Percentiles rank a stretch among this genome's conserved stretches.
Evolutionary conservation across 2,329 filamentous ascomycete genomes (phyloP).

Genomic region (Didymella segeticola): DNA sequence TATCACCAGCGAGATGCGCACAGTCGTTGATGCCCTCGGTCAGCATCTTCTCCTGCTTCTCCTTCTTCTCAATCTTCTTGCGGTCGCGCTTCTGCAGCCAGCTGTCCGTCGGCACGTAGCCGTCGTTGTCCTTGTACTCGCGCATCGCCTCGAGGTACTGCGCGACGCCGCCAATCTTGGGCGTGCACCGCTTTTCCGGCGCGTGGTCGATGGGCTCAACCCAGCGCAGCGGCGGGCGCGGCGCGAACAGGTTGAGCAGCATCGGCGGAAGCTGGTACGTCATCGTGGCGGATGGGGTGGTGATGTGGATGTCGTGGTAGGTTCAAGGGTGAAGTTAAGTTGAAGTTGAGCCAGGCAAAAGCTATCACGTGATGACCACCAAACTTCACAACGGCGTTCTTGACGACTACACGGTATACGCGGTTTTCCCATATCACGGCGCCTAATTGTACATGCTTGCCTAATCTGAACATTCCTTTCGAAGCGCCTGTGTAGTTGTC

Average conservation of each 20-base stretch:
- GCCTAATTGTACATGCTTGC: too few species aligned
- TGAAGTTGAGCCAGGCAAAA: constrained; percentile 17
- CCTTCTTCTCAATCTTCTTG: constrained; percentile 79
- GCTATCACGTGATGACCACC: too few species aligned
- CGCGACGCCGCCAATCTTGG: constrained; percentile 74
- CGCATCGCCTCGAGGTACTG: constrained; percentile 75
- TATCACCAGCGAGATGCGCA: constrained; percentile 44
- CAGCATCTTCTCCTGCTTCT: constrained; percentile 67
- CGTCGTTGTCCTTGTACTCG: constrained; percentile 78
- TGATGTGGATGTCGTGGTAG: constrained; percentile 23
- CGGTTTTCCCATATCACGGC: constrained; percentile 3
- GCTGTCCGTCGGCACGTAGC: constrained; percentile 84
- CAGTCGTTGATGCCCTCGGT: constrained; percentile 71
- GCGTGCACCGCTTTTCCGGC: constrained; percentile 80
- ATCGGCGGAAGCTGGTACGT: constrained; percentile 96
- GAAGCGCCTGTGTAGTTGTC: too few species aligned
- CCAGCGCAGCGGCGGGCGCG: constrained; percentile 89
- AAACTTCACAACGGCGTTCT: too few species aligned
- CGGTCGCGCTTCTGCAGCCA: constrained; percentile 90
- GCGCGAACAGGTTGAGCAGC: constrained; percentile 91
- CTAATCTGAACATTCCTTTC: too few species aligned
- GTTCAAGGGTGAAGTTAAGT: neutral
- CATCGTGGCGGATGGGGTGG: constrained; percentile 63
- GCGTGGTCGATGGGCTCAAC: constrained; percentile 82
- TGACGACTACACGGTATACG: too few species aligned